Percentiles rank a stretch among this genome's conserved stretches.
Evolutionary conservation across 805 yeast genomes (phyloP).

Genomic region (Zygosaccharomyces kombuchaensis): DNA sequence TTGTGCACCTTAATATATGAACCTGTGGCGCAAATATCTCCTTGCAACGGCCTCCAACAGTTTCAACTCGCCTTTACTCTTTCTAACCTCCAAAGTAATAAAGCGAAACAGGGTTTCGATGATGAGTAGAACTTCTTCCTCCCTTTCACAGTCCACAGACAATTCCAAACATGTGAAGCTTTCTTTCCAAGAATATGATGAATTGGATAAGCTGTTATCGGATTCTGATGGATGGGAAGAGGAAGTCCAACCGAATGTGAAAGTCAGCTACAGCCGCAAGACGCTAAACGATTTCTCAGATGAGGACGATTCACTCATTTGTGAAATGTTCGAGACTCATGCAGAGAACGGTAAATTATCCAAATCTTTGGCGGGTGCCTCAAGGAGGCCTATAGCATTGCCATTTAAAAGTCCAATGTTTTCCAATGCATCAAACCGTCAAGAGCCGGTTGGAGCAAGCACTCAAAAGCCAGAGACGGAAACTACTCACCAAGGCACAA

Average conservation of each 20-base stretch:
- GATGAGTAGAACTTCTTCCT: slow-evolving; percentile 6
- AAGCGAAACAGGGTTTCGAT: slow-evolving; percentile 5
- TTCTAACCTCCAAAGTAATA: neutral
- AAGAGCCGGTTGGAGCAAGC: slow-evolving; percentile 1
- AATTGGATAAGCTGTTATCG: slow-evolving; percentile 20
- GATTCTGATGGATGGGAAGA: slow-evolving; percentile 31
- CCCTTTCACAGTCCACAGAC: slow-evolving; percentile 1
- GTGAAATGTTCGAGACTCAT: slow-evolving; percentile 8
- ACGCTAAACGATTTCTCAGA: slow-evolving; percentile 9
- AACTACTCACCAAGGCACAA: neutral
- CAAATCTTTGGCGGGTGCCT: slow-evolving; percentile 12
- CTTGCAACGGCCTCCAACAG: neutral
- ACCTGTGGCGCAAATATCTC: neutral
- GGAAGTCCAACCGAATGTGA: slow-evolving; percentile 1
- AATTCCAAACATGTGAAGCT: slow-evolving; percentile 2
- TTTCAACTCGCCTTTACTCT: neutral
- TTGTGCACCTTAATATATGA: neutral
- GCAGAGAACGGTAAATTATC: neutral
- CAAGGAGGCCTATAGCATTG: slow-evolving; percentile 3
- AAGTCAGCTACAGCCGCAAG: neutral
- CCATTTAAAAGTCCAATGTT: slow-evolving; percentile 3
- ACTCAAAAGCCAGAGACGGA: neutral
- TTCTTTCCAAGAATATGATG: slow-evolving; percentile 13
- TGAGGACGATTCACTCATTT: slow-evolving; percentile 14
- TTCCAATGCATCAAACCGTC: neutral